Base-by-base conservation (phyloP, 2,329 filamentous ascomycete genomes). In the Orbilia quercus region DNA sequence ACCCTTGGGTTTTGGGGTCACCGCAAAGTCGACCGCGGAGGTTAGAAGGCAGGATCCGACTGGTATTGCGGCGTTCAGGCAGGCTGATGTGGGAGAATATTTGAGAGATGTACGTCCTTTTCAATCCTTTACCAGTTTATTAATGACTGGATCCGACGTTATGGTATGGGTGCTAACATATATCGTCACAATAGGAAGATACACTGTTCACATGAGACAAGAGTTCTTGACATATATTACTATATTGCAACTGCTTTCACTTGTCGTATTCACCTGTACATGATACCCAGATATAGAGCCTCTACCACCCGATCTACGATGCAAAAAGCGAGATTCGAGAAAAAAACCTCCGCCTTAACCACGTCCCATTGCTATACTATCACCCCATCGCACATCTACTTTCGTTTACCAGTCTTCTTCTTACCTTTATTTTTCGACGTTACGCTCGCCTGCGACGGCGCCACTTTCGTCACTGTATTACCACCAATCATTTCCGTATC, bases 51-150 rank as follows among this genome's bases (percentile, higher is more conserved):
- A 97, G 77, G 95, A 97, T 75, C 95, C 95, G 0, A 99, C 95
- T 0, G 92, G 90, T 9, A 90, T 97, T 74, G 90, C 91, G 7
- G 90, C 90, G 63, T 98, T 97, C 82, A 86, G 94, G 76, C 95
- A 99, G 82, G 91, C 91, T 0, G 95, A 99, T 83, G 90, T 91
- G 77, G 95, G 95, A 78, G 94, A 98, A 83, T 99, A 96, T 80
- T 84, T 99, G 79, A 88, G 95, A 79, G 94, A 98, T 79, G 83
- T 83, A 77, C 74, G 9, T 66, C 16, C 14, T 36, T 28, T 16
- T 20, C 28, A 16, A 45, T 47, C n/a, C 22, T 36, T 40, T n/a
- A n/a, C n/a, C n/a, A n/a, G n/a, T n/a, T n/a, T n/a, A n/a, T n/a
- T n/a, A n/a, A n/a, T n/a, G n/a, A n/a, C n/a, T n/a, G n/a, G n/a